phyloP scores from a whole-genome alignment of 2,329 filamentous ascomycete genomes.

The Zalaria sp. region DNA sequence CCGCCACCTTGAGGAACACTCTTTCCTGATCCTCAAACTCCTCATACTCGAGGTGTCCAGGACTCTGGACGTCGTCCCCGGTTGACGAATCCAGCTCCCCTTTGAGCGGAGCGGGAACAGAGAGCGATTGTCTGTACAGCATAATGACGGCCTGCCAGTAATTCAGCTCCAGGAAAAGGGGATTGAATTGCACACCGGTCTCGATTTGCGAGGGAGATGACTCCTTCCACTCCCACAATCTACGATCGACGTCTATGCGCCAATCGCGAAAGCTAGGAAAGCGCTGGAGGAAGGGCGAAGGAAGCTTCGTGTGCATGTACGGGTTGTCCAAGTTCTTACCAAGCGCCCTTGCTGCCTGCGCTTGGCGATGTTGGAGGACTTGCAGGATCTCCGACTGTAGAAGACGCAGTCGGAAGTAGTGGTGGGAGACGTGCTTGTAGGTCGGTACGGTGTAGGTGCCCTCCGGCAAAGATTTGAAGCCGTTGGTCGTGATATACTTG shows the following conservation, averaged over 20 bases:
- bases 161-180: slow-evolving; percentile 84
- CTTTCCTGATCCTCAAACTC: slow-evolving; percentile 71
- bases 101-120: slow-evolving; percentile 72
- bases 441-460: slow-evolving; percentile 41
- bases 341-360: slow-evolving; percentile 57
- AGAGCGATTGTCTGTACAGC: slow-evolving; percentile 78
- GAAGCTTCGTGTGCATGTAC: slow-evolving; percentile 64
- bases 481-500: slow-evolving; percentile 67
- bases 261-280: slow-evolving; percentile 81
- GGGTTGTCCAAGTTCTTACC: slow-evolving; percentile 48
- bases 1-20: slow-evolving; percentile 87
- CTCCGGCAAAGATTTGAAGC: slow-evolving; percentile 49
- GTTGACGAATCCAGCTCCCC: slow-evolving; percentile 51
- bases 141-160: slow-evolving; percentile 97
- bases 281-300: slow-evolving; percentile 70
- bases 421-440: slow-evolving; percentile 82
- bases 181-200: slow-evolving; percentile 78
- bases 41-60: slow-evolving; percentile 41
- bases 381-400: slow-evolving; percentile 92
- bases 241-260: slow-evolving; percentile 73
- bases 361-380: slow-evolving; percentile 83
- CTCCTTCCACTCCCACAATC: slow-evolving; percentile 76
- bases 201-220: slow-evolving; percentile 62
- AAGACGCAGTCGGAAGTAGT: slow-evolving; percentile 79
- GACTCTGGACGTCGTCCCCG: slow-evolving; percentile 42